Conservation (phyloP, 2,329 filamentous ascomycete species). For the Calonectria pseudoturangicola region DNA sequence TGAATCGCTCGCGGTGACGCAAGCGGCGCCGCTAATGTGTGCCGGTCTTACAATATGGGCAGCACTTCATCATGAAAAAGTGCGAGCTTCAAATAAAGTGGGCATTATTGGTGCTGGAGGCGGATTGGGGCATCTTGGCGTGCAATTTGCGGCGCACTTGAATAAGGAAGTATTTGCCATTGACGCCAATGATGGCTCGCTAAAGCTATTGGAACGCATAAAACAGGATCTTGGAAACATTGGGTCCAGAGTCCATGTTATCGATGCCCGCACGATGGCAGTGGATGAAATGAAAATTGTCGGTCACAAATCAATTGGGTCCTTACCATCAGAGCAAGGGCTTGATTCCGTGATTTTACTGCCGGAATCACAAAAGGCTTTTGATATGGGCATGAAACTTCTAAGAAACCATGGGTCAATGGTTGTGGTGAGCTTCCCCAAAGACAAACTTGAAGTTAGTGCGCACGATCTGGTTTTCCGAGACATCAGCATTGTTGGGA, state of each 20-base stretch:
- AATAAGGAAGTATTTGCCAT: slow-evolving; percentile 30
- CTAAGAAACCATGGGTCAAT: slow-evolving; percentile 31
- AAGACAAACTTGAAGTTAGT: slow-evolving; percentile 22
- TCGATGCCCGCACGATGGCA: slow-evolving; percentile 13
- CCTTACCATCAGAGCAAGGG: slow-evolving; percentile 3
- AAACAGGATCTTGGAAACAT: not conserved
- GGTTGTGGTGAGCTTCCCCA: slow-evolving; percentile 35
- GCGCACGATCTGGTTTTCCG: slow-evolving; percentile 36
- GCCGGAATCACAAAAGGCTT: slow-evolving; percentile 27
- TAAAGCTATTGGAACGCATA: not conserved
- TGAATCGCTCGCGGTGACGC: slow-evolving; percentile 2
- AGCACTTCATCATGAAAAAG: slow-evolving; percentile 18
- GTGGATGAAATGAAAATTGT: not conserved
- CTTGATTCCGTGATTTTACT: slow-evolving; percentile 33
- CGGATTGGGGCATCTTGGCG: slow-evolving; percentile 37
- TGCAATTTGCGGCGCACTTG: slow-evolving; percentile 38
- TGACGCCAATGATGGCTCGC: slow-evolving; percentile 31
- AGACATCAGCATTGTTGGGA: slow-evolving; percentile 31
- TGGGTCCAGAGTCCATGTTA: not conserved
- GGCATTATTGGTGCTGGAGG: slow-evolving; percentile 39
- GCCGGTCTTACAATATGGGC: slow-evolving; percentile 42
- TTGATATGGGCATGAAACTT: slow-evolving; percentile 31
- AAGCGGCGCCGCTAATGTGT: slow-evolving; percentile 43
- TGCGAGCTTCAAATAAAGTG: slow-evolving; percentile 3
- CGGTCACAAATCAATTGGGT: not conserved